These are phyloP conservation scores for Vigna hirtella DNA, from an alignment of 306 rosid genomes.

Conservation along the genomic window DNA sequence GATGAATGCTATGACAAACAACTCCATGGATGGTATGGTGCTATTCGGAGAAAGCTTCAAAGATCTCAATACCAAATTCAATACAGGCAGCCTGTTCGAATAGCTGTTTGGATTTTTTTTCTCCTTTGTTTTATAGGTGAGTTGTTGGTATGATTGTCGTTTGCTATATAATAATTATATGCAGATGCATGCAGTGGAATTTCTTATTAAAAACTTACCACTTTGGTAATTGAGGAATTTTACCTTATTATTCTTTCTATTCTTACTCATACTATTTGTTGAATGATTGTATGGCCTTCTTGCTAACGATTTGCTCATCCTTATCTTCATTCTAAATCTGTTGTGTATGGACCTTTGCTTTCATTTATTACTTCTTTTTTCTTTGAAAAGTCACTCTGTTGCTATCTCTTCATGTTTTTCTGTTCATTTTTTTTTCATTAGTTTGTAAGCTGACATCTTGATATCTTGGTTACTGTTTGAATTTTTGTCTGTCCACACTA, in stretches of 20 bases:
- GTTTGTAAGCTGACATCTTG: neutral
- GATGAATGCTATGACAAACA: conserved; percentile 77
- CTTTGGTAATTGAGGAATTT: conserved; percentile 32
- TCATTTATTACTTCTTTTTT: neutral
- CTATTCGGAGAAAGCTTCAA: conserved; percentile 84
- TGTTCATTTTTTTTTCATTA: neutral
- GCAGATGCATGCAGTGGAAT: conserved; percentile 6
- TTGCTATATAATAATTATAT: neutral
- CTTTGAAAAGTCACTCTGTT: neutral
- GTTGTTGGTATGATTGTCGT: conserved; percentile 35
- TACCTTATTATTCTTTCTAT: neutral
- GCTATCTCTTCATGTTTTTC: conserved; percentile 12
- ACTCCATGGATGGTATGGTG: conserved; percentile 89
- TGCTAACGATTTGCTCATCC: neutral
- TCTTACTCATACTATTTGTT: neutral
- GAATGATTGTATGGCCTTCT: neutral
- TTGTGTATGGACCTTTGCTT: neutral
- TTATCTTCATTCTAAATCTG: conserved; percentile 12
- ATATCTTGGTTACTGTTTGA: neutral
- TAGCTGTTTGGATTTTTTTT: conserved; percentile 60
- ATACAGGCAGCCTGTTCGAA: conserved; percentile 71
- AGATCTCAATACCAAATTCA: conserved; percentile 89
- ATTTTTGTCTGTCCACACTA: neutral
- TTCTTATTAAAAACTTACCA: conserved; percentile 21
- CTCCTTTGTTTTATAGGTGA: conserved; percentile 84